Conservation (phyloP, 495 filamentous ascomycete genomes). For the Elasticomyces elasticus region DNA sequence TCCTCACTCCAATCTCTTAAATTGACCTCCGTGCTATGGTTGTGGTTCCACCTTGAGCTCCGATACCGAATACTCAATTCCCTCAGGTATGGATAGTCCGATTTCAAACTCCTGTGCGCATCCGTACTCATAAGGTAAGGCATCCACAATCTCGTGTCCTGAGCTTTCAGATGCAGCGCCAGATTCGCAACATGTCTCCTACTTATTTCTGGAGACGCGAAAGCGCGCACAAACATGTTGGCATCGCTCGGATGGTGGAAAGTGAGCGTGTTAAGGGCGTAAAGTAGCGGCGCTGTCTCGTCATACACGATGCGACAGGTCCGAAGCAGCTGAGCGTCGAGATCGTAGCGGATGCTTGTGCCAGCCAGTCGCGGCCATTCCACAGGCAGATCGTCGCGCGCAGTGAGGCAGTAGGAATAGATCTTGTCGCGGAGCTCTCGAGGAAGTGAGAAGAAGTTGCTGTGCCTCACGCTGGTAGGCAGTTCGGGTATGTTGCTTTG, state of each 20-base stretch:
- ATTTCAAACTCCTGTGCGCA: conserved; percentile 22
- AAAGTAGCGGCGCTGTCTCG: conserved; percentile 25
- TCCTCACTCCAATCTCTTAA: conserved; percentile 16
- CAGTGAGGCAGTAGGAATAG: conserved; percentile 28
- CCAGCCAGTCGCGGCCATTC: conserved; percentile 8
- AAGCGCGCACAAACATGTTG: conserved; percentile 32
- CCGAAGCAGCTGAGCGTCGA: conserved; percentile 30
- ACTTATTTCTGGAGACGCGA: background rate
- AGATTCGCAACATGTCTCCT: conserved; percentile 22
- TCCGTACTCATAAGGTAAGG: conserved; percentile 26
- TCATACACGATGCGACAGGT: conserved; percentile 29
- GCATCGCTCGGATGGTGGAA: conserved; percentile 28
- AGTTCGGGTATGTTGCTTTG: conserved; percentile 12
- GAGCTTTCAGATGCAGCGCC: conserved; percentile 27
- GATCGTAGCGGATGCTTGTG: background rate
- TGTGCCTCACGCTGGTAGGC: conserved; percentile 16
- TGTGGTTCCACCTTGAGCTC: conserved; percentile 19
- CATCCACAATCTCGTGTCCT: conserved; percentile 32
- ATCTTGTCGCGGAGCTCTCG: conserved; percentile 32
- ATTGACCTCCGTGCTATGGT: conserved; percentile 7
- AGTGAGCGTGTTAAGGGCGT: conserved; percentile 18
- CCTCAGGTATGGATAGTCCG: conserved; percentile 28
- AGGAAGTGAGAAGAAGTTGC: conserved; percentile 29
- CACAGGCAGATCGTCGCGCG: conserved; percentile 1
- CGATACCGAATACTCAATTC: conserved; percentile 28